These are phyloP conservation scores for Exophiala dermatitidis DNA, from an alignment of 2,329 filamentous ascomycete species.

Conservation along the genomic window DNA sequence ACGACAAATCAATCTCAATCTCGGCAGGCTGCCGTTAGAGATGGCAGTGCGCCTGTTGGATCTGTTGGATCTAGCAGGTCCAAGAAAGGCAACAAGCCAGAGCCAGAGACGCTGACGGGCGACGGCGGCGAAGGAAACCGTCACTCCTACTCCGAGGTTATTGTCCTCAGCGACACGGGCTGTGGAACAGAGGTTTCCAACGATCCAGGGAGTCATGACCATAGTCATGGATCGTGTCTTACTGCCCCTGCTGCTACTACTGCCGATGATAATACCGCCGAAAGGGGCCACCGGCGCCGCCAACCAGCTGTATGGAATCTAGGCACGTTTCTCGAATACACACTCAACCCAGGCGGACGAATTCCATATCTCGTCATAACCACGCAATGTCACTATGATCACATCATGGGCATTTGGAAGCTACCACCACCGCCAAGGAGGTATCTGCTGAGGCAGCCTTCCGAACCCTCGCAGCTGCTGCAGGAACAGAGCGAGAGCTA, in stretches of 20 bases:
- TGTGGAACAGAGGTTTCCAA: slow-evolving; percentile 17
- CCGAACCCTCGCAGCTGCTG: neutral
- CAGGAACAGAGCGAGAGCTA: too few relatives aligned
- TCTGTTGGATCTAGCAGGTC: too few relatives aligned
- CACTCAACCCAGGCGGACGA: slow-evolving; percentile 18
- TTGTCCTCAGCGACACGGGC: slow-evolving; percentile 25
- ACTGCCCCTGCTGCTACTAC: neutral
- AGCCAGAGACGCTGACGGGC: neutral
- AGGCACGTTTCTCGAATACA: slow-evolving; percentile 19
- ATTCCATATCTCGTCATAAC: slow-evolving; percentile 23
- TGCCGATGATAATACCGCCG: neutral
- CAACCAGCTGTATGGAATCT: slow-evolving; percentile 19
- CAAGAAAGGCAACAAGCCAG: too few relatives aligned
- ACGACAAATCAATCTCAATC: neutral
- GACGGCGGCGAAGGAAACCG: neutral
- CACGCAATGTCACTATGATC: slow-evolving; percentile 26
- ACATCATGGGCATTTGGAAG: slow-evolving; percentile 32
- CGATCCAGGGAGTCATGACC: neutral
- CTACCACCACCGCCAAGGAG: slow-evolving; percentile 7
- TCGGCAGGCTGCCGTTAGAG: too few relatives aligned
- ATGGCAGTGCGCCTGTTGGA: too few relatives aligned
- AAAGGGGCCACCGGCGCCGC: neutral
- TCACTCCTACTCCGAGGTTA: slow-evolving; percentile 7
- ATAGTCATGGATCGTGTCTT: neutral
- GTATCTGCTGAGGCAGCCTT: neutral